Evolutionary conservation across 139 green algal genomes (phyloP), one percentile per base, ranked within the genome.

Genomic region (Microglena sp.): DNA sequence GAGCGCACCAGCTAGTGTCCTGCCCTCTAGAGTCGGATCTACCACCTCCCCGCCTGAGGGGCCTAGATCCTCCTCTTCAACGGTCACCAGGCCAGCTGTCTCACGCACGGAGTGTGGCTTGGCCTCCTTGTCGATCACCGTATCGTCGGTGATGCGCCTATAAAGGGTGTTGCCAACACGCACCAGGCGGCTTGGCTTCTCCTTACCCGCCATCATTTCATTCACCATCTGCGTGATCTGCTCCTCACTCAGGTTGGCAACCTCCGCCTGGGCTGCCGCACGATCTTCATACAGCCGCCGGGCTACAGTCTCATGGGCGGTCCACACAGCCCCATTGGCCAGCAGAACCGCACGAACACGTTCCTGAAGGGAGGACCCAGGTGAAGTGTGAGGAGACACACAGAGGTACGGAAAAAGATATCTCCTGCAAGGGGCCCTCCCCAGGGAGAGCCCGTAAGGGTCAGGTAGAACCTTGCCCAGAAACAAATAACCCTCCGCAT

Each of bases 291-390:
- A 43, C 30, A 72, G 31, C 11, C 66, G 53, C 7, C 53, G 18
- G 53, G 53, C 53, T 26, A 60, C 21, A 22, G 27, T 36, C 63
- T 81, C 79, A 40, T 80, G 65, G 7, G 60, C 55, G 21, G 71
- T 83, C 68, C 65, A 79, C 33, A 81, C 68, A 35, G 62, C 65
- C 0, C 77, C 74, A 11, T 56, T 33, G 5, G 66, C 50, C 27
- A 79, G 54, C 66, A 82, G 70, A 31, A 29, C 22, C 29, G 75
- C 71, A 1, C 78, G 64, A 46, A 80, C 31, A 30, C 15, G 22
- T 66, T 85, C 78, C 64, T 82, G n/a, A n/a, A n/a, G n/a, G n/a
- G n/a, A n/a, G n/a, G n/a, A n/a, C n/a, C n/a, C n/a, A n/a, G n/a
- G n/a, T n/a, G n/a, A n/a, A n/a, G n/a, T n/a, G n/a, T n/a, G n/a